These are phyloP conservation scores for Eucalyptus microcorys DNA, from an alignment of 345 rosid species.

Conservation along the genomic window DNA sequence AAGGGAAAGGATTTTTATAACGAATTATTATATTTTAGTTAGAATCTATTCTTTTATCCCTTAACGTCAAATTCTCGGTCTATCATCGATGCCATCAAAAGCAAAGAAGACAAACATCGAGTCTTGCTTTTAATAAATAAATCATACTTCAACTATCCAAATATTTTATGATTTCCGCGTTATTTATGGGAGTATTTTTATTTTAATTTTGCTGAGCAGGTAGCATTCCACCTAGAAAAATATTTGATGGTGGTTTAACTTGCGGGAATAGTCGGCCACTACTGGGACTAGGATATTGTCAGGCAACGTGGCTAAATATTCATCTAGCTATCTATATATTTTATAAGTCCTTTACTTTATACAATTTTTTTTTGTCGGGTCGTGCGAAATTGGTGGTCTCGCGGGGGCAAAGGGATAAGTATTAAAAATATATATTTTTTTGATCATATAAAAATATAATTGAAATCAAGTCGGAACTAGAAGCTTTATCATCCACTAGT, in stretches of 20 bases:
- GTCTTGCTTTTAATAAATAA: neutral
- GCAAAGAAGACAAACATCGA: neutral
- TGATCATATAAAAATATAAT: neutral
- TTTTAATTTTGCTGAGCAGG: neutral
- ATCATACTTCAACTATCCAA: neutral
- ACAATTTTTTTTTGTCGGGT: neutral
- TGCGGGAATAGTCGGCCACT: neutral
- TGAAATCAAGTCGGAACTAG: neutral
- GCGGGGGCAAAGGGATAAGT: neutral
- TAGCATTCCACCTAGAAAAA: neutral
- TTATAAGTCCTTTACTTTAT: neutral
- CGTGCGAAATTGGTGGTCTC: neutral
- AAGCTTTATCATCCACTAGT: neutral
- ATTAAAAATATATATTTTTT: neutral
- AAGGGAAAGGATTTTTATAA: neutral
- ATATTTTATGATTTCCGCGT: neutral
- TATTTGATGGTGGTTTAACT: neutral
- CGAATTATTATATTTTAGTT: neutral
- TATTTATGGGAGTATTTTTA: neutral
- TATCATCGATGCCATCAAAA: neutral
- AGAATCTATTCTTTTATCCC: neutral
- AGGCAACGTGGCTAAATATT: neutral
- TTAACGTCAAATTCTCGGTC: neutral
- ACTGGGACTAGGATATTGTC: neutral
- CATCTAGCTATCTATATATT: neutral